Base-by-base conservation (phyloP, 2,329 filamentous ascomycete species). In the Colletotrichum tamarilloi region DNA sequence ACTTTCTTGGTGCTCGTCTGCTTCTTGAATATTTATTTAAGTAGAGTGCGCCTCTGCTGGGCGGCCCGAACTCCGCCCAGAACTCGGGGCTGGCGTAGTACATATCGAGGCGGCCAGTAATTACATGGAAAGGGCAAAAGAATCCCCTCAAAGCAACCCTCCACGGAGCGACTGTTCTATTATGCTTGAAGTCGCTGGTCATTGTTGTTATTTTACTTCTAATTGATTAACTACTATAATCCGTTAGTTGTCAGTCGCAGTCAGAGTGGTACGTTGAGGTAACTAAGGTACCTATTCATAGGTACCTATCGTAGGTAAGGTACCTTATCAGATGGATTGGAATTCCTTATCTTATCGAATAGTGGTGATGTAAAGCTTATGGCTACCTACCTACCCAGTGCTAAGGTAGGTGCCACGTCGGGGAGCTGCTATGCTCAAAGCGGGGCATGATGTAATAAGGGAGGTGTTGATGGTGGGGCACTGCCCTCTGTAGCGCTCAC, bases 371-470 rank as follows among this genome's bases (percentile, higher is more conserved):
- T 7, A 2, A 49, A 30, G 46, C 42, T 24, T 26, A 26, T 26
- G 26, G 26, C 26, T 26, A 26, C 26, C 26, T 26, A 26, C 26
- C 26, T 26, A 26, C 26, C 1, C 26, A 26, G 26, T 26, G 26
- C 26, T 26, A 26, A 26, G 26, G 26, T 26, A 26, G 26, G 26
- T 26, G 26, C 26, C 26, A 32, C 30, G 8, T 32, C 8, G 26
- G 28, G 53, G 42, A 62, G 53, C 46, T 53, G 22, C 58, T 64
- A 66, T 71, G 71, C 71, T 66, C 28, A 4, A 73, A 71, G 71
- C 67, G 71, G 56, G 67, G 71, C 62, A 73, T 73, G 71, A 73
- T 73, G 71, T 73, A 73, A 73, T 62, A 71, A 73, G 67, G 56
- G 71, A 73, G 71, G 71, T 30, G 28, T 32, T n/a, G 32, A 28